Base-by-base conservation (phyloP, 495 filamentous ascomycete species). In the Lophiotrema nucula region DNA sequence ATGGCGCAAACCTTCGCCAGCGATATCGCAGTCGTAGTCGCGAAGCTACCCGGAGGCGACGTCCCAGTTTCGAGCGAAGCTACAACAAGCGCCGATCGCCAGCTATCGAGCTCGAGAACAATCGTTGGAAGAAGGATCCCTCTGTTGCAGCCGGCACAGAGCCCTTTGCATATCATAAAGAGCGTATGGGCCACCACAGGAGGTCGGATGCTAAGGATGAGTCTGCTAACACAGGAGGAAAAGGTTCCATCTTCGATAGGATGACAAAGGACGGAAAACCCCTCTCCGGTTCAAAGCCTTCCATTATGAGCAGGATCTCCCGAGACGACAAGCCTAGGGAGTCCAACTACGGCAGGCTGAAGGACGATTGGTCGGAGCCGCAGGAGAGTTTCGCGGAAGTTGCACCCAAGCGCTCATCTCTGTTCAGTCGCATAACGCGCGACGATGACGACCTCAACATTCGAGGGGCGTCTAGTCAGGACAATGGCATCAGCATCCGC, bases 141-240 rank as follows among this genome's bases (percentile, higher is more conserved):
- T 53, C 38, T 26, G 41, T 1, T 79, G 79, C 42, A 60, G 70
- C 48, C 70, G 70, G 43, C 75, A 70, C 87, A 84, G 88, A 92
- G 56, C 79, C 91, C 4, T 88, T 92, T 69, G 86, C 88, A 11
- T 21, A 11, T 0, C 75, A 75, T 48, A 84, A 81, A 57, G 71
- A 75, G 6, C 67, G 59, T 19, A 55, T 62, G 23, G 81, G 76
- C 55, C 81, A 82, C 57, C 85, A 88, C 61, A 83, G 85, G 31
- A 78, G 84, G 0, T 81, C 81, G 26, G 81, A 81, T 62, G 85
- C 85, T 0, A 80, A 83, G 31, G 87, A 89, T 43, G 59, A 60
- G 45, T 50, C 53, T 23, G 49, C 33, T 0, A 45, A 53, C n/a
- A 39, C 37, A n/a, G 10, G 39, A 8, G 19, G 28, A 22, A 28